Conservation (phyloP, 805 yeast genomes). For the Huiozyma sinensis region DNA sequence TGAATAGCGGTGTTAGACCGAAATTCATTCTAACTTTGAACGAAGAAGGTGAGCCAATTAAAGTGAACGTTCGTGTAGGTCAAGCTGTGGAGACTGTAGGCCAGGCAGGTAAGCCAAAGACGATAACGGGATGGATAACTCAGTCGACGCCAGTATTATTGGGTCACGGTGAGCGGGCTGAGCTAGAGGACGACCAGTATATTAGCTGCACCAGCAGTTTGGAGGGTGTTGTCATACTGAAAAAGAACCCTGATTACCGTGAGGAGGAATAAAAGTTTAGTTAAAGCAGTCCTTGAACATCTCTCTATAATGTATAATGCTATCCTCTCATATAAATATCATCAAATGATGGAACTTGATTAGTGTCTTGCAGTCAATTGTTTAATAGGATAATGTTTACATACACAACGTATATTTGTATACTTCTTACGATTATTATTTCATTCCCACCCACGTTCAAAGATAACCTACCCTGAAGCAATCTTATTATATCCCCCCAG, state of each 20-base stretch:
- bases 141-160: constrained; percentile 94
- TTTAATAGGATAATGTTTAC: too few relatives aligned
- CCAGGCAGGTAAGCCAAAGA: constrained; percentile 97
- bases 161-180: constrained; percentile 93
- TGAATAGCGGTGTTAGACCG: constrained; percentile 85
- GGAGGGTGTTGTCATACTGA: constrained; percentile 89
- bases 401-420: too few relatives aligned
- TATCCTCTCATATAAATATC: too few relatives aligned
- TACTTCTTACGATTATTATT: too few relatives aligned
- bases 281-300: background rate
- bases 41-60: constrained; percentile 79
- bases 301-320: background rate
- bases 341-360: too few relatives aligned
- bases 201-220: constrained; percentile 67
- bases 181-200: constrained; percentile 82
- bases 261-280: constrained; percentile 45
- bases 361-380: too few relatives aligned
- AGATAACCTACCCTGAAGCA: too few relatives aligned
- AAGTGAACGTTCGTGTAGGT: constrained; percentile 95
- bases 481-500: too few relatives aligned
- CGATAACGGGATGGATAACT: constrained; percentile 99
- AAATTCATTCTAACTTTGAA: constrained; percentile 88
- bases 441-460: too few relatives aligned
- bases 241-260: constrained; percentile 78
- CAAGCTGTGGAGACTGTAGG: constrained; percentile 98